phyloP scores from a whole-genome alignment of 257 asterid species.

The Primulina eburnea region DNA sequence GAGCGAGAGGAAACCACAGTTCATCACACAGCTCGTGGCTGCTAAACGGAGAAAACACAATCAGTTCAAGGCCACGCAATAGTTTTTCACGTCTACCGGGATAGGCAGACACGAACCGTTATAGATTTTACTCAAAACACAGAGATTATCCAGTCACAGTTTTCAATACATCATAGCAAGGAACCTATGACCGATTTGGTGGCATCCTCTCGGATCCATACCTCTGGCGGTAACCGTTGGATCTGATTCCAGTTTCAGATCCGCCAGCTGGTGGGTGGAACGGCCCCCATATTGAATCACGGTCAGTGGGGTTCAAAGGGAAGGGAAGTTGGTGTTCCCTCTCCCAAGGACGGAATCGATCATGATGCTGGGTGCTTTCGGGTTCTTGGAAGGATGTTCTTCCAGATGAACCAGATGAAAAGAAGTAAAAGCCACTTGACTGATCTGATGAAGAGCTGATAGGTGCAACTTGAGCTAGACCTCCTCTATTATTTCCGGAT shows the following conservation, averaged over 20 bases:
- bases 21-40: constrained; percentile 51
- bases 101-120: constrained; percentile 31
- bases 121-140: constrained; percentile 50
- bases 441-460: constrained; percentile 53
- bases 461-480: constrained; percentile 42
- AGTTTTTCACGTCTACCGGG: constrained; percentile 33
- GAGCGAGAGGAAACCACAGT: constrained; percentile 39
- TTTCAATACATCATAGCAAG: constrained; percentile 26
- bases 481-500: constrained; percentile 45
- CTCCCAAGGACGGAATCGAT: constrained; percentile 48
- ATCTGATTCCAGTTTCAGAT: constrained; percentile 43
- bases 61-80: constrained; percentile 36
- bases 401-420: constrained; percentile 54
- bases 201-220: constrained; percentile 69
- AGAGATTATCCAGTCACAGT: constrained; percentile 43
- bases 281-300: constrained; percentile 61
- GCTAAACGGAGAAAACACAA: constrained; percentile 23
- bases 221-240: constrained; percentile 53
- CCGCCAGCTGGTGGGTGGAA: constrained; percentile 47
- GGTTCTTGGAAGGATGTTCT: constrained; percentile 53
- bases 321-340: constrained; percentile 47
- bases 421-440: constrained; percentile 41
- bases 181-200: constrained; percentile 52
- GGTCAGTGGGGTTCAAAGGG: constrained; percentile 39
- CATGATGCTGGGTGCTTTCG: constrained; percentile 39